These are phyloP conservation scores for Talaromyces adpressus DNA, from an alignment of 495 filamentous ascomycete species.

Conservation along the genomic window DNA sequence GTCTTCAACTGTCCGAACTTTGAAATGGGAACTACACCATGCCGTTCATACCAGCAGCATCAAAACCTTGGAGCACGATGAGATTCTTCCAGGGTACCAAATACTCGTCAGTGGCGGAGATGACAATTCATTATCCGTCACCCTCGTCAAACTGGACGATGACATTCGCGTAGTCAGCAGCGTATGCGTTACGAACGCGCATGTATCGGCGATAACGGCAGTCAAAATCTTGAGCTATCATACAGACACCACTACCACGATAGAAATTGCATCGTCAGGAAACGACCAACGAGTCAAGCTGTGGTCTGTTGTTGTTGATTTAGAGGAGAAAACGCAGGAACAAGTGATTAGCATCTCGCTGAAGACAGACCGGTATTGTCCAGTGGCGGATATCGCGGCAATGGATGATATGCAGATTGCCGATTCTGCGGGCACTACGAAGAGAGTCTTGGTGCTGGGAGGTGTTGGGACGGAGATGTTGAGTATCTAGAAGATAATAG, in stretches of 20 bases:
- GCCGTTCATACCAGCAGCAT: slow-evolving; percentile 70
- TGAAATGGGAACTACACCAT: slow-evolving; percentile 29
- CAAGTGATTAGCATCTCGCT: slow-evolving; percentile 25
- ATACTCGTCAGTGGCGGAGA: slow-evolving; percentile 74
- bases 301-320: slow-evolving; percentile 51
- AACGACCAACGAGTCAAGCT: slow-evolving; percentile 78
- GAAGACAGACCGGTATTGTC: slow-evolving; percentile 45
- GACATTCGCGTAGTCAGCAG: slow-evolving; percentile 25
- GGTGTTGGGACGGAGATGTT: slow-evolving; percentile 53
- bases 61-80: slow-evolving; percentile 44
- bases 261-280: slow-evolving; percentile 54
- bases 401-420: slow-evolving; percentile 28
- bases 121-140: slow-evolving; percentile 67
- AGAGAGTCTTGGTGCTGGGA: slow-evolving; percentile 34
- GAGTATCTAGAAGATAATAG: background rate
- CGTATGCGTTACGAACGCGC: slow-evolving; percentile 60
- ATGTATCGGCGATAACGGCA: slow-evolving; percentile 73
- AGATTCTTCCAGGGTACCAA: slow-evolving; percentile 22
- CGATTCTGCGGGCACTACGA: background rate
- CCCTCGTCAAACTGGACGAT: slow-evolving; percentile 27
- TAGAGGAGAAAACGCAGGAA: slow-evolving; percentile 27
- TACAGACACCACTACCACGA: slow-evolving; percentile 5
- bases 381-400: slow-evolving; percentile 57
- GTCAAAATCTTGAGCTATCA: slow-evolving; percentile 38
- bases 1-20: background rate